phyloP scores from a whole-genome alignment of 1,139 yeast species.

The Pichia sp. region DNA sequence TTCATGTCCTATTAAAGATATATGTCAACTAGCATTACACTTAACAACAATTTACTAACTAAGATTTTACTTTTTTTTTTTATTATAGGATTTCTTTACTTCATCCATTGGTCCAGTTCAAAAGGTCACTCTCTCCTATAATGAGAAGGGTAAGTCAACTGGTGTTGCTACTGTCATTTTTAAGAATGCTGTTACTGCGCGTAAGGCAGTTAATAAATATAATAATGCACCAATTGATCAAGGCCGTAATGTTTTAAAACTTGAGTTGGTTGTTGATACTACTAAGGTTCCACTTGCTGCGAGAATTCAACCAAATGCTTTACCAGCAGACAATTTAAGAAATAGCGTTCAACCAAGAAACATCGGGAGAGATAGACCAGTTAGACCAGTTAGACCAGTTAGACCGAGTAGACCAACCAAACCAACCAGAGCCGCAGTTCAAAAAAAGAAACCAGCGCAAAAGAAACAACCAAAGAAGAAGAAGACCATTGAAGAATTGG shows the following conservation, averaged over 20 bases:
- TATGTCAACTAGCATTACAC: background rate
- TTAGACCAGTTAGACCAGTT: slow-evolving; percentile 5
- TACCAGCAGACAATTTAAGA: slow-evolving; percentile 2
- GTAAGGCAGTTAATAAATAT: slow-evolving; percentile 71
- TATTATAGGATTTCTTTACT: slow-evolving; percentile 74
- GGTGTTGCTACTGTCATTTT: slow-evolving; percentile 89
- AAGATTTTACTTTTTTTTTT: slow-evolving; percentile 1
- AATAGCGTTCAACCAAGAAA: background rate
- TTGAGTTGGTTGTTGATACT: slow-evolving; percentile 86
- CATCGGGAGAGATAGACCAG: slow-evolving; percentile 12
- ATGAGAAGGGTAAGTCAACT: slow-evolving; percentile 82
- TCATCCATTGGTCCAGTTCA: slow-evolving; percentile 83
- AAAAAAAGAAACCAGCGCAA: slow-evolving; percentile 24
- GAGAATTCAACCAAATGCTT: slow-evolving; percentile 51
- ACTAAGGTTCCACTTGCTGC: slow-evolving; percentile 67
- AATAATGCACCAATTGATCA: slow-evolving; percentile 93
- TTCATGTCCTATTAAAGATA: background rate
- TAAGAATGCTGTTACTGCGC: slow-evolving; percentile 61
- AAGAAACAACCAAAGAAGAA: slow-evolving; percentile 37
- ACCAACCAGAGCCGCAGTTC: slow-evolving; percentile 4
- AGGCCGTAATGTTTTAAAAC: slow-evolving; percentile 69
- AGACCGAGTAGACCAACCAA: slow-evolving; percentile 18
- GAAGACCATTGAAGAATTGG: slow-evolving; percentile 85
- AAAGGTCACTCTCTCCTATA: slow-evolving; percentile 67
- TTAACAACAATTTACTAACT: slow-evolving; percentile 15